phyloP scores from a whole-genome alignment of 2,329 filamentous ascomycete species.

The Hypoxylon sp. region DNA sequence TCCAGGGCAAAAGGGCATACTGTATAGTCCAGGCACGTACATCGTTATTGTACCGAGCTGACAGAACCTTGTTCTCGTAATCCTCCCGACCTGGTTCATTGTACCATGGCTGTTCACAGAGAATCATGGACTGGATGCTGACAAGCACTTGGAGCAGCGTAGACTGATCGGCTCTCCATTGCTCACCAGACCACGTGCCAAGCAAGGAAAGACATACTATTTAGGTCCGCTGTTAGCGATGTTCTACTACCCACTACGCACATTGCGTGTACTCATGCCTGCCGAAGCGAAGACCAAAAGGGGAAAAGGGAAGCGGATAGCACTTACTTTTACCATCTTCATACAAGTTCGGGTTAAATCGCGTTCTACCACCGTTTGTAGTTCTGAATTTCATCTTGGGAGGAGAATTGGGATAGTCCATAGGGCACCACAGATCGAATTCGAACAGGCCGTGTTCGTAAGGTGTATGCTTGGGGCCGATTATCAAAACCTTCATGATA shows the following conservation, averaged over 20 bases:
- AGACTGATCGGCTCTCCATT: constrained; percentile 62
- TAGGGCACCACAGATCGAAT: constrained; percentile 65
- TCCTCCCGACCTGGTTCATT: constrained; percentile 66
- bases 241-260: background rate
- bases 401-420: constrained; percentile 59
- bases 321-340: constrained; percentile 61
- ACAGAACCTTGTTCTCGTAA: constrained; percentile 28
- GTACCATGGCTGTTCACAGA: constrained; percentile 67
- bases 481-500: constrained; percentile 65
- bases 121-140: constrained; percentile 71
- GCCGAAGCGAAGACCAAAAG: background rate
- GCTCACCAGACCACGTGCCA: constrained; percentile 63
- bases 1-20: constrained; percentile 52
- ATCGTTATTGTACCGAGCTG: constrained; percentile 52
- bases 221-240: constrained; percentile 19
- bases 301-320: background rate
- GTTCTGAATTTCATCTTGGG: constrained; percentile 62
- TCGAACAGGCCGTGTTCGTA: constrained; percentile 70
- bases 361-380: constrained; percentile 58
- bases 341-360: constrained; percentile 69
- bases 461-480: constrained; percentile 65
- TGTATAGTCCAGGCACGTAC: constrained; percentile 51
- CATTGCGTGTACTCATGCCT: background rate
- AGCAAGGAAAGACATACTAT: constrained; percentile 65
- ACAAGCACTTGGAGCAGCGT: constrained; percentile 67